These are phyloP conservation scores for Colletotrichum simmondsii DNA, from an alignment of 2,329 filamentous ascomycete genomes.

Conservation along the genomic window DNA sequence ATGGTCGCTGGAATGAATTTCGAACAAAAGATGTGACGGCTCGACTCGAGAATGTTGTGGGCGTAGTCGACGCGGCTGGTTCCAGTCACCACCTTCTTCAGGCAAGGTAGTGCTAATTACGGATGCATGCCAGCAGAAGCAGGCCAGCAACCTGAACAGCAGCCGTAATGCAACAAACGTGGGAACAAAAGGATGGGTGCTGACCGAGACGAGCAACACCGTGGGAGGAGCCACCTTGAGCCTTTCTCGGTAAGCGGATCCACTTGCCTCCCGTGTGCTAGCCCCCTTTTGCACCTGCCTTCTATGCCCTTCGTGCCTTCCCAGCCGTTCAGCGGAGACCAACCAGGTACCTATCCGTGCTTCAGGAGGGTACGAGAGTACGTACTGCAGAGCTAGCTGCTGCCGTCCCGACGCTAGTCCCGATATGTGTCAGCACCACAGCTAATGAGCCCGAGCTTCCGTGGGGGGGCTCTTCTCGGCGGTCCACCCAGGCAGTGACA, in stretches of 20 bases:
- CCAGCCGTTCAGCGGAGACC: not conserved
- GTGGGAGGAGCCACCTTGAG: not conserved
- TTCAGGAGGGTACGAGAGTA: too few relatives aligned
- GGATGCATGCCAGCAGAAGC: not conserved
- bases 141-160: not conserved
- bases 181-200: not conserved
- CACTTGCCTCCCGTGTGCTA: slow-evolving; percentile 17
- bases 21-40: not conserved
- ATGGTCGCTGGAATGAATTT: not conserved
- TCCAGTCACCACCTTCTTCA: not conserved
- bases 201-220: not conserved
- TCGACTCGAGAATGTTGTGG: not conserved
- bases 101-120: slow-evolving; percentile 4
- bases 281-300: not conserved
- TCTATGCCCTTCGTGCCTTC: not conserved
- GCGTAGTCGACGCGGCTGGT: slow-evolving; percentile 8
- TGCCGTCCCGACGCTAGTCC: slow-evolving; percentile 1
- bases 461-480: slow-evolving; percentile 2
- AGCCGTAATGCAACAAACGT: not conserved
- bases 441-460: slow-evolving; percentile 19
- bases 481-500: not conserved
- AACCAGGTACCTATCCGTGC: not conserved
- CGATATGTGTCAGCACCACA: slow-evolving; percentile 10
- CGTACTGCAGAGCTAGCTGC: not conserved
- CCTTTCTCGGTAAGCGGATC: slow-evolving; percentile 7